Percentiles rank a stretch among this genome's conserved stretches.
These are phyloP conservation scores for Aspergillus caelatus DNA, from an alignment of 2,329 filamentous ascomycete genomes.

Conservation along the genomic window DNA sequence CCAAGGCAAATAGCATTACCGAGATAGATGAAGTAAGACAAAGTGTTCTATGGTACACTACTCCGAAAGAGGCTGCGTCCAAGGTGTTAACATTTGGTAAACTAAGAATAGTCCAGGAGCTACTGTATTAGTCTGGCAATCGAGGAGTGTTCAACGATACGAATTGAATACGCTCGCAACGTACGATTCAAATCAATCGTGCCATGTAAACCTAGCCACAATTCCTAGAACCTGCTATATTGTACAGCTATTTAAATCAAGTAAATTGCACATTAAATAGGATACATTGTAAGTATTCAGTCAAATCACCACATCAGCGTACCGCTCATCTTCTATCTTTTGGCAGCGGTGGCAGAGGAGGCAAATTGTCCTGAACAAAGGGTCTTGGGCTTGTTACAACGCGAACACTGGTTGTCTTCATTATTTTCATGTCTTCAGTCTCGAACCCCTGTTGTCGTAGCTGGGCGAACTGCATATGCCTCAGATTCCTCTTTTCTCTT, in stretches of 20 bases:
- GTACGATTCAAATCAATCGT: no score
- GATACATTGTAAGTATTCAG: not conserved
- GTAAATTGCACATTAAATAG: not conserved
- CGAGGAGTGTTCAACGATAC: no score
- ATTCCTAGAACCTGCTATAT: no score
- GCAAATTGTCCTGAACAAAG: not conserved
- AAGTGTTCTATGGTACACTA: not conserved
- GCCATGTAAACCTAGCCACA: no score
- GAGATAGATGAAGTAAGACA: not conserved
- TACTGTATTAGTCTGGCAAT: not conserved
- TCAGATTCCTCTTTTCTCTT: not conserved
- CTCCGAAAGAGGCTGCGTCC: not conserved
- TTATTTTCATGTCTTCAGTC: not conserved
- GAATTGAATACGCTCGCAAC: no score
- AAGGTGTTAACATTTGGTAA: not conserved
- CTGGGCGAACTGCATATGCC: not conserved
- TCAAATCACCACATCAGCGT: not conserved
- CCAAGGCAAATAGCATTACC: not conserved
- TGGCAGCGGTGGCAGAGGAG: not conserved
- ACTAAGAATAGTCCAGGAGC: not conserved
- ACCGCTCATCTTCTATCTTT: not conserved
- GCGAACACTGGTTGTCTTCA: constrained; percentile 1
- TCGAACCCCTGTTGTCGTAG: not conserved
- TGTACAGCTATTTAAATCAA: not conserved
- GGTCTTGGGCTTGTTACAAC: not conserved